Evolutionary conservation across 768 basidiomycete species (phyloP).

Genomic region (Trametes cinnabarina): DNA sequence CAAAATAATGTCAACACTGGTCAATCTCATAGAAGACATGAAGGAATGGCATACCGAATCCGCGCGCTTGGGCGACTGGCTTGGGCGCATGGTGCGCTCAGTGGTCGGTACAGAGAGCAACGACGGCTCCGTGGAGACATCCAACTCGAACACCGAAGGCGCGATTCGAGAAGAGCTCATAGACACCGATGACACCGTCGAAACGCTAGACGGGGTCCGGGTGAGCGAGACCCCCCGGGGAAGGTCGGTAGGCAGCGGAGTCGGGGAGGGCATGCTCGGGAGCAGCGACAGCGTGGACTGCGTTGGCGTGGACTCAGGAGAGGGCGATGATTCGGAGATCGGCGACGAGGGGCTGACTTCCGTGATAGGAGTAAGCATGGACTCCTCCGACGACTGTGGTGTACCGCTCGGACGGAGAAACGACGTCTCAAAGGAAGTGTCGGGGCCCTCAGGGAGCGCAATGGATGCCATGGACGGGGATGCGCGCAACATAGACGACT

Average conservation of each 20-base stretch:
- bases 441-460: constrained; percentile 55
- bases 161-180: constrained; percentile 33
- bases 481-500: constrained; percentile 70
- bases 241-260: constrained; percentile 19
- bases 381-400: constrained; percentile 21
- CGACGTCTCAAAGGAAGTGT: constrained; percentile 73
- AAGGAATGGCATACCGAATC: constrained; percentile 28
- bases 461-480: constrained; percentile 60
- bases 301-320: constrained; percentile 31
- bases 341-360: constrained; percentile 30
- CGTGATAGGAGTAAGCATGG: constrained; percentile 35
- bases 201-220: constrained; percentile 30
- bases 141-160: constrained; percentile 23
- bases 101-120: constrained; percentile 47
- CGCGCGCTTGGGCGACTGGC: constrained; percentile 19
- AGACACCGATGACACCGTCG: constrained; percentile 31
- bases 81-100: constrained; percentile 16
- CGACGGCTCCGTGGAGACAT: constrained; percentile 56
- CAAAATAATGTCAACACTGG: neutral
- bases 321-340: constrained; percentile 26
- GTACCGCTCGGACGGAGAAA: constrained; percentile 60
- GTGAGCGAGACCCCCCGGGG: constrained; percentile 17
- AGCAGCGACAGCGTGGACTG: constrained; percentile 32
- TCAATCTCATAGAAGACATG: neutral
- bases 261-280: constrained; percentile 32